Percentiles rank a stretch among this genome's conserved stretches.
Conservation (phyloP, 2,329 filamentous ascomycete genomes). For the Penicillium hordei region DNA sequence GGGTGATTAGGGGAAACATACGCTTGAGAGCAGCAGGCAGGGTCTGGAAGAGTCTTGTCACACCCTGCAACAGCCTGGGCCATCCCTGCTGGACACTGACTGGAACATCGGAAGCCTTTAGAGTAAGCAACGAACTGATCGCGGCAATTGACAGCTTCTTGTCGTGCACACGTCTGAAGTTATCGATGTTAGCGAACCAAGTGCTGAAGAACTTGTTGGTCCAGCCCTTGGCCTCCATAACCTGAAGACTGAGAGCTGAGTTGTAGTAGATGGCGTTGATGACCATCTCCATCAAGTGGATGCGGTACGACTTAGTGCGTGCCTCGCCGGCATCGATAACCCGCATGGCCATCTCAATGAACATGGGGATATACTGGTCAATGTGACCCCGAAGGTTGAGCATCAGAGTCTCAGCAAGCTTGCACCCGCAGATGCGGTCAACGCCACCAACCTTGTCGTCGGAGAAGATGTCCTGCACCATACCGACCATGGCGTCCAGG, state of each 20-base stretch:
- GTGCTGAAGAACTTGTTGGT: constrained; percentile 98
- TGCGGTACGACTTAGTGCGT: constrained; percentile 89
- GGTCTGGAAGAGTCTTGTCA: constrained; percentile 88
- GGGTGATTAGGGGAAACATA: constrained; percentile 45
- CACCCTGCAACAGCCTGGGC: constrained; percentile 85
- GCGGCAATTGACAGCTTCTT: constrained; percentile 98
- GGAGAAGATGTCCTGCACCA: constrained; percentile 93
- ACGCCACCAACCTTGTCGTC: constrained; percentile 91
- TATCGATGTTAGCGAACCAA: constrained; percentile 96
- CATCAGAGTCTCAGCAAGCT: constrained; percentile 96
- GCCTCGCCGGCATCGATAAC: constrained; percentile 71
- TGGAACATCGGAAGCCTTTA: constrained; percentile 79
- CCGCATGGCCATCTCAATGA: constrained; percentile 84
- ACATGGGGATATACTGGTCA: constrained; percentile 83
- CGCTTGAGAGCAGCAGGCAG: constrained; percentile 83
- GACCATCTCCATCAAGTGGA: constrained; percentile 98
- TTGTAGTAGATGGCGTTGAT: constrained; percentile 99
- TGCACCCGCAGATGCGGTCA: constrained; percentile 95
- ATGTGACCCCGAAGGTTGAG: constrained; percentile 85
- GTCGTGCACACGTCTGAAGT: constrained; percentile 91
- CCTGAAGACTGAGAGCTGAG: constrained; percentile 75
- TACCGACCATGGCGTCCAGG: constrained; percentile 82
- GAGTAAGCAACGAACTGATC: constrained; percentile 78
- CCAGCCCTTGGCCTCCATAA: constrained; percentile 89
- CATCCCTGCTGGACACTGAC: constrained; percentile 92